Conservation (phyloP, 2,329 filamentous ascomycete species). For the Colletotrichum eleusines region DNA sequence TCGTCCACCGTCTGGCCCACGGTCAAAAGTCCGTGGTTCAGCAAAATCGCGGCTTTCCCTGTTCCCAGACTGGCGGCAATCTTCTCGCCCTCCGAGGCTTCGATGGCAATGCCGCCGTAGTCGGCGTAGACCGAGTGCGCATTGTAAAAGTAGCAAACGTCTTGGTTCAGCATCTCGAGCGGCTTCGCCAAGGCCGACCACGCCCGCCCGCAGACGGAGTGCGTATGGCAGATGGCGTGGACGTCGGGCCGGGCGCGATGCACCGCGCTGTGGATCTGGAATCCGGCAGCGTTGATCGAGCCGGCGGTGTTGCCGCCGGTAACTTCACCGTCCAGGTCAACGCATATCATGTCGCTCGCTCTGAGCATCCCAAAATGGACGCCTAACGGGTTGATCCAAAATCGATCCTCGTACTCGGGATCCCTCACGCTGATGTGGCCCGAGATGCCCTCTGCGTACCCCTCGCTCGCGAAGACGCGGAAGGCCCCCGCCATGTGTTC, state of each 20-base stretch:
- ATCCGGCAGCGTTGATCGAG: conserved; percentile 46
- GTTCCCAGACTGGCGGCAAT: conserved; percentile 72
- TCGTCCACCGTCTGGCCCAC: conserved; percentile 79
- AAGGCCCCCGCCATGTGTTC: conserved; percentile 66
- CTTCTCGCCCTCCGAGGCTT: conserved; percentile 72
- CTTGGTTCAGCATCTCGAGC: conserved; percentile 75
- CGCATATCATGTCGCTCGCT: conserved; percentile 55
- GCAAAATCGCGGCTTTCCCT: conserved; percentile 70
- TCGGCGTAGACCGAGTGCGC: conserved; percentile 73
- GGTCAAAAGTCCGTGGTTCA: conserved; percentile 78
- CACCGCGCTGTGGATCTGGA: conserved; percentile 61
- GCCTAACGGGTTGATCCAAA: conserved; percentile 73
- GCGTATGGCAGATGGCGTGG: conserved; percentile 65
- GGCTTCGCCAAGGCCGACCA: conserved; percentile 69
- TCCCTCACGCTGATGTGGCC: conserved; percentile 73
- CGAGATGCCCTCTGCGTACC: conserved; percentile 71
- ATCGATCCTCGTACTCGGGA: conserved; percentile 68
- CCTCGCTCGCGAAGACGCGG: conserved; percentile 67
- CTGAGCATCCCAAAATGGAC: conserved; percentile 72
- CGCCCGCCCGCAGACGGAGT: conserved; percentile 65
- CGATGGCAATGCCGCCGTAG: conserved; percentile 62
- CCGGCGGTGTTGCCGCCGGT: conserved; percentile 68
- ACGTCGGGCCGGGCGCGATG: conserved; percentile 67
- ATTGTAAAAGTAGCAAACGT: conserved; percentile 64
- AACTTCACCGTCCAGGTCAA: conserved; percentile 67